A percentile compares a stretch with the other conserved stretches of the same genome.
Evolutionary conservation across 129 eudicot species (phyloP).

Genomic region (Lactuca saligna): DNA sequence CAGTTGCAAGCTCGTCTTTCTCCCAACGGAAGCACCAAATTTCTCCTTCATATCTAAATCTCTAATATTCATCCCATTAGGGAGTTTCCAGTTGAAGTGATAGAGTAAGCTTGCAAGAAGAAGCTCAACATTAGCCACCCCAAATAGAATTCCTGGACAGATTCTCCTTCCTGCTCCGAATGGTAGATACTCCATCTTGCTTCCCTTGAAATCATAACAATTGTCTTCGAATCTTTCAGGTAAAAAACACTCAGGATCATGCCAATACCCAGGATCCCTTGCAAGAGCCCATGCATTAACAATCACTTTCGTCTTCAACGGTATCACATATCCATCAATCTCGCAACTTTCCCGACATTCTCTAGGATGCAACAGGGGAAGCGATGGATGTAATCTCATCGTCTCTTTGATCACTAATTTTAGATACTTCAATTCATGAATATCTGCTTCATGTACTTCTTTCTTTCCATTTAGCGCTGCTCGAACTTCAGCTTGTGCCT

Average conservation of each 20-base stretch:
- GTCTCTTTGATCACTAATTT: conserved; percentile 20
- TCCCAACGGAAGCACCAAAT: conserved; percentile 4
- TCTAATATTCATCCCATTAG: conserved; percentile 1
- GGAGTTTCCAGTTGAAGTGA: conserved; percentile 17
- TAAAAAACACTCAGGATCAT: too few relatives aligned
- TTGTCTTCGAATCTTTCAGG: too few relatives aligned
- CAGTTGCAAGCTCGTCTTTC: neutral
- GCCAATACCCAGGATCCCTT: neutral
- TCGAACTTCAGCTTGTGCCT: conserved; percentile 20
- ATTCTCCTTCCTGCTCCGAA: too few relatives aligned
- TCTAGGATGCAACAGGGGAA: conserved; percentile 13
- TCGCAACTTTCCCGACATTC: conserved; percentile 19
- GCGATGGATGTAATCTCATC: neutral
- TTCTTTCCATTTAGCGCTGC: conserved; percentile 12
- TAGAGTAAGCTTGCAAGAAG: conserved; percentile 11
- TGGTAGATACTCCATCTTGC: too few relatives aligned
- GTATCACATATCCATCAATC: conserved; percentile 17
- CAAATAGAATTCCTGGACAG: too few relatives aligned
- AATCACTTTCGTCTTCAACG: conserved; percentile 17
- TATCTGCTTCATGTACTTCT: neutral
- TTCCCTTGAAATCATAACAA: too few relatives aligned
- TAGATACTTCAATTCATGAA: conserved; percentile 2
- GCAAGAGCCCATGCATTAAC: conserved; percentile 22
- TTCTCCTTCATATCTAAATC: conserved; percentile 23
- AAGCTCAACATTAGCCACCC: neutral